A percentile compares a stretch with the other conserved stretches of the same genome.
phyloP scores from a whole-genome alignment of 805 yeast species.

The Hanseniaspora thailandica region DNA sequence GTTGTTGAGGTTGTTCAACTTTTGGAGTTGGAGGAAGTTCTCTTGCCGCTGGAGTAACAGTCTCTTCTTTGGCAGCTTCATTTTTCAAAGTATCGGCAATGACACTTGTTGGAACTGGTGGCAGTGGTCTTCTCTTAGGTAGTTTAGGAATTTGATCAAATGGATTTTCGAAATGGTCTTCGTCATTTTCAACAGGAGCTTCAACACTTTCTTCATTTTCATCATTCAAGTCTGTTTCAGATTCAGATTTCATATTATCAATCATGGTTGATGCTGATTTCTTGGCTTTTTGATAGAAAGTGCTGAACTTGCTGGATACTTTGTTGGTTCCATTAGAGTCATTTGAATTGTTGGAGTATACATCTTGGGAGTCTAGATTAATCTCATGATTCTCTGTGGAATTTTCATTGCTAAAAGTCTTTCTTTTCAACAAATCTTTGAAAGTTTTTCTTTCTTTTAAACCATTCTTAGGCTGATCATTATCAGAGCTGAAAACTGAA shows the following conservation, averaged over 20 bases:
- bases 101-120: slow-evolving; percentile 17
- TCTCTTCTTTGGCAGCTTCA: not conserved
- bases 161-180: not conserved
- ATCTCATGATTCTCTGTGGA: not conserved
- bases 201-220: not conserved
- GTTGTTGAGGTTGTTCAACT: slow-evolving; percentile 11
- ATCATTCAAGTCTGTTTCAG: slow-evolving; percentile 17
- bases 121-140: slow-evolving; percentile 24
- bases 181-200: not conserved
- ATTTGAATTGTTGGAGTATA: slow-evolving; percentile 16
- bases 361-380: not conserved
- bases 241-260: not conserved
- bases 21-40: not conserved
- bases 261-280: slow-evolving; percentile 15
- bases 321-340: slow-evolving; percentile 28
- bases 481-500: not conserved
- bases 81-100: not conserved
- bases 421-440: slow-evolving; percentile 1
- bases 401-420: not conserved
- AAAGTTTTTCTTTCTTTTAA: slow-evolving; percentile 11
- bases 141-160: not conserved
- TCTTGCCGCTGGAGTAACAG: not conserved
- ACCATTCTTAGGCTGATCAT: not conserved
- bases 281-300: slow-evolving; percentile 52
- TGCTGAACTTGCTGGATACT: slow-evolving; percentile 45